These are phyloP conservation scores for Nemania bipapillata DNA, from an alignment of 2,329 filamentous ascomycete species.

Conservation along the genomic window DNA sequence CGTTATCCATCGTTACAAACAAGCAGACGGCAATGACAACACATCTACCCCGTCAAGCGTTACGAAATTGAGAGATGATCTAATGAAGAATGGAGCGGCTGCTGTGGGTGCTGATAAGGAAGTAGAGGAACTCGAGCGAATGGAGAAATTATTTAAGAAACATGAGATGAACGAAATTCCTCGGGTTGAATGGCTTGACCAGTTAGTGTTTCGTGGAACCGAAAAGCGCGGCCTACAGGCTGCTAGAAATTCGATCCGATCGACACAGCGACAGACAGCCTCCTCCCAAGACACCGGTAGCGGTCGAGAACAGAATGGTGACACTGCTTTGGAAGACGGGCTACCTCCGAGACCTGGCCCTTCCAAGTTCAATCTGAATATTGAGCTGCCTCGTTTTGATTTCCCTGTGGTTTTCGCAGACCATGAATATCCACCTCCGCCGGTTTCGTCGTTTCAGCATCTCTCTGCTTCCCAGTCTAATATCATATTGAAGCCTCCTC, in stretches of 20 bases:
- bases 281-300: conserved; percentile 51
- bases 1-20: conserved; percentile 80
- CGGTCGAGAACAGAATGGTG: conserved; percentile 50
- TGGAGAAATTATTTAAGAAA: conserved; percentile 93
- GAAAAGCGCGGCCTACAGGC: conserved; percentile 78
- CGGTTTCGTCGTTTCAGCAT: conserved; percentile 78
- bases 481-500: conserved; percentile 79
- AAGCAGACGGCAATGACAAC: conserved; percentile 84
- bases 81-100: conserved; percentile 59
- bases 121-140: conserved; percentile 83
- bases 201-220: conserved; percentile 88
- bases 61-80: conserved; percentile 64
- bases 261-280: conserved; percentile 61
- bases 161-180: conserved; percentile 98
- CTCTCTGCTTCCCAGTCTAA: conserved; percentile 72
- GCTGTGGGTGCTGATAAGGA: conserved; percentile 71
- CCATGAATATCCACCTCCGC: conserved; percentile 87
- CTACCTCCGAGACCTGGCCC: conserved; percentile 61
- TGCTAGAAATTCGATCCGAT: conserved; percentile 71
- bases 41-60: conserved; percentile 80
- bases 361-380: conserved; percentile 80
- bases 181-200: conserved; percentile 93
- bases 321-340: conserved; percentile 50
- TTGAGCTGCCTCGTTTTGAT: conserved; percentile 94
- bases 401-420: conserved; percentile 96